Conservation (phyloP, 495 filamentous ascomycete species). For the Xylaria longipes region DNA sequence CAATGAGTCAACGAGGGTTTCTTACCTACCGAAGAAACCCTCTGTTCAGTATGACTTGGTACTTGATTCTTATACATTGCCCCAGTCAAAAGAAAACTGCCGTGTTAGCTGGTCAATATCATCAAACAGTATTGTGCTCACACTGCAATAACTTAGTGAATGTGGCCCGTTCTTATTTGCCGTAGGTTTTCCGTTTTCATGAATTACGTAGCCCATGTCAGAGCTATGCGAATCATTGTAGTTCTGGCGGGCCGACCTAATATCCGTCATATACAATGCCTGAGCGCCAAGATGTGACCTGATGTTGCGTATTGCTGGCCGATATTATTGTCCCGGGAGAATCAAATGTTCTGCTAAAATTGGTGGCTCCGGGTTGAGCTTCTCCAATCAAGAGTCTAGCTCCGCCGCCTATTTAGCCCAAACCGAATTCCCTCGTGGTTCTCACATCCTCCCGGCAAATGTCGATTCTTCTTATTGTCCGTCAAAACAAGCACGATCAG, state of each 20-base stretch:
- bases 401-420: slow-evolving; percentile 20
- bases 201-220: neutral
- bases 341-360: neutral
- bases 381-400: slow-evolving; percentile 8
- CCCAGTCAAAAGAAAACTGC: slow-evolving; percentile 1
- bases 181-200: neutral
- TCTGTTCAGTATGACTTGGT: neutral
- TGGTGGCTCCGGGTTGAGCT: neutral
- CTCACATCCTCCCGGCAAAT: slow-evolving; percentile 18
- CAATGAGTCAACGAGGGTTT: too few species aligned
- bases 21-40: too few species aligned
- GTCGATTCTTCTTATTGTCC: slow-evolving; percentile 5
- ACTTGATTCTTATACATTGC: neutral
- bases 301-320: slow-evolving; percentile 17
- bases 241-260: slow-evolving; percentile 11
- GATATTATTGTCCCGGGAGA: slow-evolving; percentile 24
- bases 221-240: neutral
- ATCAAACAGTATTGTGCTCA: neutral
- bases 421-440: slow-evolving; percentile 11
- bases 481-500: slow-evolving; percentile 11
- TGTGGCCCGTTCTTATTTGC: neutral
- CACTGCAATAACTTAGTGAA: neutral
- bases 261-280: slow-evolving; percentile 11
- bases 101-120: neutral
- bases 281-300: slow-evolving; percentile 16